Conservation (phyloP, 768 basidiomycete genomes). For the Scleroderma bovista region DNA sequence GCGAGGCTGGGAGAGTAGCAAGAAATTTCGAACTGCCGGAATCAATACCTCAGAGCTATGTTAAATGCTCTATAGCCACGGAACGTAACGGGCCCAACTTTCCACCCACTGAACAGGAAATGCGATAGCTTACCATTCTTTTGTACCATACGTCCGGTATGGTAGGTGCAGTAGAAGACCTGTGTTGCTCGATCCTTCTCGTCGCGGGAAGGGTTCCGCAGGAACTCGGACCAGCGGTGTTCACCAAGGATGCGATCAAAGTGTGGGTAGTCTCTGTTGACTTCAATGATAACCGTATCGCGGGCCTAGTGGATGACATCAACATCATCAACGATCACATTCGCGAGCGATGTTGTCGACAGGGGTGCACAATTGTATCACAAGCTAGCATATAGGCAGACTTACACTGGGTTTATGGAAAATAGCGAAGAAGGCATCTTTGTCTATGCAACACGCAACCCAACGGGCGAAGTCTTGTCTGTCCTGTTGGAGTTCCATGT, state of each 20-base stretch:
- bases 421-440: conserved; percentile 32
- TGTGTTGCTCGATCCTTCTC: conserved; percentile 22
- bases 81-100: neutral
- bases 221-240: conserved; percentile 39
- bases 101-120: neutral
- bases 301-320: conserved; percentile 28
- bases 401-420: conserved; percentile 43
- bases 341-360: neutral
- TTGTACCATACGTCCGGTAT: conserved; percentile 36
- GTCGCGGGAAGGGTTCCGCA: conserved; percentile 26
- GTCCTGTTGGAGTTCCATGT: conserved; percentile 36
- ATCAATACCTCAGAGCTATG: too few species aligned
- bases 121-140: conserved; percentile 34
- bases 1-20: neutral
- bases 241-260: conserved; percentile 36
- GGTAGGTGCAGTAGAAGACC: conserved; percentile 37
- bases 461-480: conserved; percentile 35
- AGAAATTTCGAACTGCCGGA: neutral
- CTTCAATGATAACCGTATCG: conserved; percentile 41
- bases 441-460: conserved; percentile 37
- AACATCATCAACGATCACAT: conserved; percentile 1
- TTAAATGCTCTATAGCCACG: neutral
- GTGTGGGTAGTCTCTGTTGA: conserved; percentile 25
- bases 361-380: neutral
- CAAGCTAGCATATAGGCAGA: conserved; percentile 1